These are phyloP conservation scores for Lecanicillium sp. DNA, from an alignment of 2,329 filamentous ascomycete species.

Conservation along the genomic window DNA sequence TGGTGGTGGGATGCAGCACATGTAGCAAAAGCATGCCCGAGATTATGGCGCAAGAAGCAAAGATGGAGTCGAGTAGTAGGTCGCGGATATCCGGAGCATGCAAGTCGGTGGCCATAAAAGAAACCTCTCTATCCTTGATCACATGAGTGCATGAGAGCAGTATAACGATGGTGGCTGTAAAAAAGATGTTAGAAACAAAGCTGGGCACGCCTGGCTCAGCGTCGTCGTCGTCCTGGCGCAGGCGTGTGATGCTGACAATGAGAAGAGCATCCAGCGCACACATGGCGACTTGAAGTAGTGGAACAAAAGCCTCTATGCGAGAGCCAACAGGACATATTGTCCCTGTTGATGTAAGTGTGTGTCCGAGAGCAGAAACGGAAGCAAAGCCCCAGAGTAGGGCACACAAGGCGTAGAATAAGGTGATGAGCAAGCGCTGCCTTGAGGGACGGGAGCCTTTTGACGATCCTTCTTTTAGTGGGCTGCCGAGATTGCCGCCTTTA, in stretches of 20 bases:
- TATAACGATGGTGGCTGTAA: too few species aligned
- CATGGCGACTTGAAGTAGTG: constrained; percentile 14
- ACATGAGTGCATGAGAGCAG: too few species aligned
- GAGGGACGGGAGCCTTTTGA: too few species aligned
- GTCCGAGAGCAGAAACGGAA: constrained; percentile 9
- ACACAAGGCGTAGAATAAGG: constrained; percentile 5
- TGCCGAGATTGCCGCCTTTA: too few species aligned
- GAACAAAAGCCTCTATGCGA: constrained; percentile 6
- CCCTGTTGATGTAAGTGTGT: constrained; percentile 8
- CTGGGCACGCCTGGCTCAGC: not conserved
- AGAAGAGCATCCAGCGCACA: constrained; percentile 22
- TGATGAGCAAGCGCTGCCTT: too few species aligned
- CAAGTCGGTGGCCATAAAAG: too few species aligned
- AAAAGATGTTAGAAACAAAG: too few species aligned
- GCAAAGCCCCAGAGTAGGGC: constrained; percentile 24
- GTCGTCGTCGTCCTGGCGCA: constrained; percentile 19
- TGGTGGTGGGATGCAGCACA: not conserved
- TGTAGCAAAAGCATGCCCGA: not conserved
- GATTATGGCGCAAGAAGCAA: not conserved
- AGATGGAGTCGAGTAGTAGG: not conserved
- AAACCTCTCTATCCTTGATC: too few species aligned
- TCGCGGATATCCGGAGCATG: not conserved
- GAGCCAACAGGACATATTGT: constrained; percentile 11
- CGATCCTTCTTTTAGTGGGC: too few species aligned
- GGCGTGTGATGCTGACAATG: constrained; percentile 17